A percentile compares a stretch with the other conserved stretches of the same genome.
Evolutionary conservation across 768 basidiomycete species (phyloP).

Genomic region (Pseudohyphozyma bogoriensis): DNA sequence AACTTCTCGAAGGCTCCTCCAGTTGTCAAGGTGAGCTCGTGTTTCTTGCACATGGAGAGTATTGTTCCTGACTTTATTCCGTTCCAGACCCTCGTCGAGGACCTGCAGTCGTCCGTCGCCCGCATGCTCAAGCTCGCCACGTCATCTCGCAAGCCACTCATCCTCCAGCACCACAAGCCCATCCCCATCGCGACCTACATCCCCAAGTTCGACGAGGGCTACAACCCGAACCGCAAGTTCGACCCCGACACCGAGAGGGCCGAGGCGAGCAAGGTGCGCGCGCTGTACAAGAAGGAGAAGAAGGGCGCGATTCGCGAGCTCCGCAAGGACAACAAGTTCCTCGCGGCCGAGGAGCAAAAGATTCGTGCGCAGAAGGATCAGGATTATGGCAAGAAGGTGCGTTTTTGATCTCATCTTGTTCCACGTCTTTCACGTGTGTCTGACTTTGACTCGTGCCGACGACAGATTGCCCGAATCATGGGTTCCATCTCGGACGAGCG

Average conservation of each 20-base stretch:
- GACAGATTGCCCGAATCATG: slow-evolving; percentile 62
- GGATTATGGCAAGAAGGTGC: slow-evolving; percentile 53
- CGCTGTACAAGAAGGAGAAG: slow-evolving; percentile 84
- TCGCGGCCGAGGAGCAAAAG: slow-evolving; percentile 76
- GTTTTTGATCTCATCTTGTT: neutral
- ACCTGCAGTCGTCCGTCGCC: slow-evolving; percentile 6
- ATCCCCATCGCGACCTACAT: slow-evolving; percentile 88
- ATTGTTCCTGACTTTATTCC: neutral
- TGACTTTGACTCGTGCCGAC: neutral
- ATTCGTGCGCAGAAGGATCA: slow-evolving; percentile 75
- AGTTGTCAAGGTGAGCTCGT: slow-evolving; percentile 50
- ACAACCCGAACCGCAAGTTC: slow-evolving; percentile 43
- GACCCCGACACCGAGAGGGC: slow-evolving; percentile 91
- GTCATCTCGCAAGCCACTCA: slow-evolving; percentile 58
- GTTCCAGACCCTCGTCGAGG: slow-evolving; percentile 1
- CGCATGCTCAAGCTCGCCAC: slow-evolving; percentile 24
- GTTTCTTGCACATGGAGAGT: neutral
- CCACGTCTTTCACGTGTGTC: neutral
- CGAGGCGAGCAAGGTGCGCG: slow-evolving; percentile 70
- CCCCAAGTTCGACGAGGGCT: slow-evolving; percentile 73
- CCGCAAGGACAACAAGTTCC: slow-evolving; percentile 86
- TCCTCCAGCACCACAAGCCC: slow-evolving; percentile 84
- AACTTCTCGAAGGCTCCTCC: slow-evolving; percentile 45
- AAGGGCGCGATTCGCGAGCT: slow-evolving; percentile 96
- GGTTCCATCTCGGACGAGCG: slow-evolving; percentile 62